Evolutionary conservation across 2,329 filamentous ascomycete species (phyloP).

Genomic region (Bipolaris zeicola): DNA sequence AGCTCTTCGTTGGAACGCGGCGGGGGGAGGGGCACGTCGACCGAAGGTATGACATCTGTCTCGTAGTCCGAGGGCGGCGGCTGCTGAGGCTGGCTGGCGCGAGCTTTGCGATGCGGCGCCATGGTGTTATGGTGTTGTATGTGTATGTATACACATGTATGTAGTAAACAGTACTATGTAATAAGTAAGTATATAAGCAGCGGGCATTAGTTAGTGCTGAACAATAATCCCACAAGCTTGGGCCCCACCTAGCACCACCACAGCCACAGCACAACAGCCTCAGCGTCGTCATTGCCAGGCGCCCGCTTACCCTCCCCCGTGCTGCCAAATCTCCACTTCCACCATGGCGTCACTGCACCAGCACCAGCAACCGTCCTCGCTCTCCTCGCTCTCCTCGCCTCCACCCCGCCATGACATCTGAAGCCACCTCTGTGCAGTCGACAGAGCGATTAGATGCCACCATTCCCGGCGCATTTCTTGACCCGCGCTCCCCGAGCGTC

Average conservation of each 20-base stretch:
- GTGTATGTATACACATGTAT: background rate
- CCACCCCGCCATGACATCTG: constrained; percentile 37
- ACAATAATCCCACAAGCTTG: constrained; percentile 6
- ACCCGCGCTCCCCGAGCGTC: constrained; percentile 25
- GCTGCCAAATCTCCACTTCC: background rate
- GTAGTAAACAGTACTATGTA: background rate
- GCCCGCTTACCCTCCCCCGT: constrained; percentile 17
- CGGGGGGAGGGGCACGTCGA: constrained; percentile 51
- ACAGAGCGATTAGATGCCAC: constrained; percentile 49
- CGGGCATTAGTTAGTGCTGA: too few relatives aligned
- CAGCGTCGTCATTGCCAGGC: constrained; percentile 19
- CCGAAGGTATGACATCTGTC: constrained; percentile 52
- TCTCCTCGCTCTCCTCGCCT: background rate
- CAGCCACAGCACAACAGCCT: background rate
- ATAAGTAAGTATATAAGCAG: too few relatives aligned
- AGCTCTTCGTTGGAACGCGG: constrained; percentile 79
- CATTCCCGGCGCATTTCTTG: constrained; percentile 58
- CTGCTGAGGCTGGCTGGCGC: constrained; percentile 34
- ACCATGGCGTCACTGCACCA: constrained; percentile 15
- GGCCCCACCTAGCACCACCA: background rate
- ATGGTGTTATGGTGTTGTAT: constrained; percentile 20
- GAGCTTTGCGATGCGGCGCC: constrained; percentile 40
- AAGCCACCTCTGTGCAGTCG: constrained; percentile 30
- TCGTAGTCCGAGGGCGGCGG: constrained; percentile 62
- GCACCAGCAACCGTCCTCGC: background rate